Conservation (phyloP, 768 basidiomycete genomes). For the Hygrocybe punicea region DNA sequence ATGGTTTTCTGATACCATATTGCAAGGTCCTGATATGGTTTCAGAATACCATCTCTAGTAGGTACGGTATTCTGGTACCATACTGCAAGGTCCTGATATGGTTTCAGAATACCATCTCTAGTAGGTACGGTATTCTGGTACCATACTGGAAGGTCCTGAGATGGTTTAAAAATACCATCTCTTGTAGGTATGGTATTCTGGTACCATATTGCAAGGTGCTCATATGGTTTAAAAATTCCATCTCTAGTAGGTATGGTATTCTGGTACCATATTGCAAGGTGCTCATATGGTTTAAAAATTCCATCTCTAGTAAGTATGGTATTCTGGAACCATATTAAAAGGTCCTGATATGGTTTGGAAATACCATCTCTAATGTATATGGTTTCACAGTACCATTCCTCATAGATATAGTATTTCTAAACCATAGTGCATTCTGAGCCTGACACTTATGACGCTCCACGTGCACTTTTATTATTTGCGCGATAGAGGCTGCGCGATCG, state of each 20-base stretch:
- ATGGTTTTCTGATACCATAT: neutral
- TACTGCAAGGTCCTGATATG: no score
- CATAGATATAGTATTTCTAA: no score
- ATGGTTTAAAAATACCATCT: neutral
- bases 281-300: neutral
- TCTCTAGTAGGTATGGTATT: neutral
- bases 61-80: neutral
- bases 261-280: neutral
- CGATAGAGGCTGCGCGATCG: no score
- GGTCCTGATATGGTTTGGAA: neutral
- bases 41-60: neutral
- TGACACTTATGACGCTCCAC: no score
- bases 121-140: neutral
- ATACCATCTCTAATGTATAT: neutral
- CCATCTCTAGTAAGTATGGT: neutral
- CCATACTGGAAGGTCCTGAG: neutral
- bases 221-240: neutral
- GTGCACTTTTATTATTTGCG: no score
- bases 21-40: neutral
- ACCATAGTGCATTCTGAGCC: no score
- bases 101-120: neutral
- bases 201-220: neutral
- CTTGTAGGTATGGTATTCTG: neutral
- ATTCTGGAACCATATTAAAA: neutral
- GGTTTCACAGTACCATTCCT: no score